Evolutionary conservation across 345 rosid species (phyloP), one percentile per base, ranked within the genome.

Genomic region (Cochlearia excelsa): DNA sequence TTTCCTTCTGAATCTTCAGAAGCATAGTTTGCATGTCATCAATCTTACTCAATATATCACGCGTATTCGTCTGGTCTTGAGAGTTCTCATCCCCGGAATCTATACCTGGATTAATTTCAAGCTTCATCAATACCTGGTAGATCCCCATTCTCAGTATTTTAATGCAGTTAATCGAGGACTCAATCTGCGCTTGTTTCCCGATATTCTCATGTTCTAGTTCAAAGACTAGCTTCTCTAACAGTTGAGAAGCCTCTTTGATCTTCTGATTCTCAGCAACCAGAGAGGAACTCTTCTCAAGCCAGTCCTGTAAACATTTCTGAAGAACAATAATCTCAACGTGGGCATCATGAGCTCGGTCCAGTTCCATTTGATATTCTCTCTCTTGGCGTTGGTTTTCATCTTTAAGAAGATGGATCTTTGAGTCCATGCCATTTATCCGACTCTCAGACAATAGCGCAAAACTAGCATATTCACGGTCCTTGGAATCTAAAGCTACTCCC

Each of bases 261-360:
- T 78, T 78, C 67, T 74, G 75, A 67, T 70, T 76, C 78, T 87
- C 84, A 33, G 70, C 59, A 51, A 79, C 61, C 16, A 90, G 80
- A 54, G 81, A 78, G 61, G 74, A 62, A 47, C 78, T 81, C 61
- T 75, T 80, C 71, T 79, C 90, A 69, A 80, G 81, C 73, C 85
- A 75, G 35, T 84, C 90, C 69, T 70, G 78, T 23, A 83, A 54
- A 66, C 77, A 85, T 70, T 78, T 76, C 73, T 80, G 82, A 80
- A 84, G 79, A 72, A 87, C 66, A 59, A 87, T 81, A 68, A 78
- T 83, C 72, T 87, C 86, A 42, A 80, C 66, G 76, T 86, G 72
- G 54, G 84, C 75, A 77, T 45, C 69, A 60, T 81, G 60, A 51
- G 75, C 78, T 67, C 83, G 79, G 69, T 90, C 86, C 50, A 79